A percentile compares a stretch with the other conserved stretches of the same genome.
phyloP scores from a whole-genome alignment of 129 eudicot species.

The Lactuca saligna region DNA sequence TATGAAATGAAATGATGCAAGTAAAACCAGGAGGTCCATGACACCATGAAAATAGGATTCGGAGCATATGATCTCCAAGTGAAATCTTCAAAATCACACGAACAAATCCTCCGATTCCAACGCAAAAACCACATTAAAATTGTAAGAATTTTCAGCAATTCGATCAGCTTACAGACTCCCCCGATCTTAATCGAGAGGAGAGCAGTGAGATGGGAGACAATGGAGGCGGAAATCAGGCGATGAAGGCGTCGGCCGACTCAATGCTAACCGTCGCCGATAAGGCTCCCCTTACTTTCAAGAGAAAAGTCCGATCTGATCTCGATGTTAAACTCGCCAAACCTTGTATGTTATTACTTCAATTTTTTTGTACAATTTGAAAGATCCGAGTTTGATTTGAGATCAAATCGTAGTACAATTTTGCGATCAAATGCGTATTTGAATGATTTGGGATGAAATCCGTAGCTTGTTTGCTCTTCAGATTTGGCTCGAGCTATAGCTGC shows the following conservation, averaged over 20 bases:
- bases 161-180: slow-evolving; percentile 2
- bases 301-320: slow-evolving; percentile 45
- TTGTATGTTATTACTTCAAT: slow-evolving; percentile 20
- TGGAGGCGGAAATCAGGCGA: slow-evolving; percentile 32
- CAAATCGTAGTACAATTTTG: background rate
- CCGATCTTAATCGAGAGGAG: background rate
- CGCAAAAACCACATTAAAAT: slow-evolving; percentile 27
- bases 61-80: slow-evolving; percentile 20
- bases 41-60: slow-evolving; percentile 29
- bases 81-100: slow-evolving; percentile 28
- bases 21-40: background rate
- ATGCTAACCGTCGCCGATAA: slow-evolving; percentile 49
- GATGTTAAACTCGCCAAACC: slow-evolving; percentile 54
- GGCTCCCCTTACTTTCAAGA: slow-evolving; percentile 45
- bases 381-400: background rate
- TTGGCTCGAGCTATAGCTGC: slow-evolving; percentile 59
- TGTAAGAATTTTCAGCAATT: slow-evolving; percentile 12
- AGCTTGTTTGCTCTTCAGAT: slow-evolving; percentile 24
- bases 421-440: background rate
- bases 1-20: slow-evolving; percentile 6
- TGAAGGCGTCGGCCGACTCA: slow-evolving; percentile 35
- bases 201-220: slow-evolving; percentile 41
- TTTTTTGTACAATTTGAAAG: background rate
- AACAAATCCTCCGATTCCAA: slow-evolving; percentile 29
- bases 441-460: background rate